A percentile compares a stretch with the other conserved stretches of the same genome.
phyloP scores from a whole-genome alignment of 106 monocot species.

The Ottelia alismoides region DNA sequence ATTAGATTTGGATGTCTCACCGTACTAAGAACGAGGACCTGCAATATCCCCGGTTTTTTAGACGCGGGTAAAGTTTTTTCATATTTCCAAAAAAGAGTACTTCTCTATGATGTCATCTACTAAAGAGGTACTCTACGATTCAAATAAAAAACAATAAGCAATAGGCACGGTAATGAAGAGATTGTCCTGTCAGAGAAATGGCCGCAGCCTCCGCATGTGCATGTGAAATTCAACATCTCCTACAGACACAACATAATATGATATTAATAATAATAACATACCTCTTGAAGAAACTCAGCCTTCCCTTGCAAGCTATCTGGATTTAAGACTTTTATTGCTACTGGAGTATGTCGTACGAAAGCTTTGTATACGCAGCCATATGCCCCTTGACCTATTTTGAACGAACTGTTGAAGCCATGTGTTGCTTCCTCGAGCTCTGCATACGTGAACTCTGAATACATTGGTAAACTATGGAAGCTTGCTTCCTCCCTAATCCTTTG shows the following conservation, averaged over 20 bases:
- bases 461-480: neutral
- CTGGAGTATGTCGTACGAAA: constrained; percentile 24
- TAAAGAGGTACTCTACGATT: too few species aligned
- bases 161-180: neutral
- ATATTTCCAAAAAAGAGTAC: too few species aligned
- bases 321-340: constrained; percentile 52
- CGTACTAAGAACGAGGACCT: constrained; percentile 26
- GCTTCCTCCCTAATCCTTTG: constrained; percentile 3
- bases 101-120: too few species aligned
- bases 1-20: constrained; percentile 59
- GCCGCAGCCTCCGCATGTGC: neutral
- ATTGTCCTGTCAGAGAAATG: neutral
- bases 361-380: constrained; percentile 44
- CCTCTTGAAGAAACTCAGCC: constrained; percentile 39
- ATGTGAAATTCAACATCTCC: neutral
- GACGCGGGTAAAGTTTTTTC: neutral
- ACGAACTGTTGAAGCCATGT: constrained; percentile 17
- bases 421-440: constrained; percentile 42
- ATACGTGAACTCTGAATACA: constrained; percentile 28
- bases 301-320: constrained; percentile 28
- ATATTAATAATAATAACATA: constrained; percentile 1
- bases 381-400: constrained; percentile 46
- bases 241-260: neutral
- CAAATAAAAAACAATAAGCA: too few species aligned
- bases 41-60: constrained; percentile 8